Percentiles rank a stretch among this genome's conserved stretches.
These are phyloP conservation scores for Hirsutella rhossiliensis DNA, from an alignment of 2,329 filamentous ascomycete species.

Conservation along the genomic window DNA sequence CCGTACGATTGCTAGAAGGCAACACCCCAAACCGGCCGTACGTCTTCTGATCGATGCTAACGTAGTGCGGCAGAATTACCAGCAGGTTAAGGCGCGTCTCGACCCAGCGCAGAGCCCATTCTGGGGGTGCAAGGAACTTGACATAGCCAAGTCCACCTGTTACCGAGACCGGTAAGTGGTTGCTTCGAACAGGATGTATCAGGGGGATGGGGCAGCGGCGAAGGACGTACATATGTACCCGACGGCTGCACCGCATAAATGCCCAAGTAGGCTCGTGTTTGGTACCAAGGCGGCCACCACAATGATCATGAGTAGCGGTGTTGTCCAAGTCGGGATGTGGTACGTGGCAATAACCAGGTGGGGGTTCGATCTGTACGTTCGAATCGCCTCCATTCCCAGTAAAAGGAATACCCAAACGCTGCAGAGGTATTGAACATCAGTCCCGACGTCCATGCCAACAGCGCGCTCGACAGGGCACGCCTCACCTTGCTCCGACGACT, in stretches of 20 bases:
- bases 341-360: conserved; percentile 51
- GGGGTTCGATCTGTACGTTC: conserved; percentile 72
- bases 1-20: conserved; percentile 39
- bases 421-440: not conserved
- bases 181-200: not conserved
- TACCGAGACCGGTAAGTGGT: not conserved
- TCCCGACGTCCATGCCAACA: not conserved
- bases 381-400: conserved; percentile 72
- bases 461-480: not conserved
- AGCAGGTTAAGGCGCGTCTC: conserved; percentile 81
- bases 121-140: conserved; percentile 79
- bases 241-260: conserved; percentile 69
- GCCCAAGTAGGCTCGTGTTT: conserved; percentile 72
- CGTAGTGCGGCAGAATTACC: conserved; percentile 76
- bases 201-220: no score
- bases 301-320: conserved; percentile 66
- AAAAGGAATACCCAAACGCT: conserved; percentile 92
- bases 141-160: conserved; percentile 77
- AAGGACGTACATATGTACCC: conserved; percentile 91
- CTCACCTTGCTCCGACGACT: conserved; percentile 73
- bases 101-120: conserved; percentile 76
- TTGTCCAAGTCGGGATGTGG: conserved; percentile 84
- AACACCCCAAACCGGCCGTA: conserved; percentile 87
- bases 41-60: conserved; percentile 91
- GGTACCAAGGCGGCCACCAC: conserved; percentile 68